These are phyloP conservation scores for Aspergillus novofumigatus DNA, from an alignment of 2,329 filamentous ascomycete species.

Conservation along the genomic window DNA sequence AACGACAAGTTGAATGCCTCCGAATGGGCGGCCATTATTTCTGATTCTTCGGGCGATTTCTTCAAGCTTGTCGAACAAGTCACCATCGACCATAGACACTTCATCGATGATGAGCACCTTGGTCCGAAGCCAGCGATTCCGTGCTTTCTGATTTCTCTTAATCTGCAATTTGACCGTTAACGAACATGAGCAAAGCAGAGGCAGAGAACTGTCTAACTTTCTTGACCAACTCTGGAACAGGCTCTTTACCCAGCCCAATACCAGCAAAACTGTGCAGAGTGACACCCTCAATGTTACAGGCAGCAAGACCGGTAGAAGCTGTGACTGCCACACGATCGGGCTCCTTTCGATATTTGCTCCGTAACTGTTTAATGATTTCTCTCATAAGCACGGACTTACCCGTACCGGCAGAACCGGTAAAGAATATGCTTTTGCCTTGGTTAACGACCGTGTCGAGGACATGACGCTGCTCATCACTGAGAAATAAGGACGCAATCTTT, in stretches of 20 bases:
- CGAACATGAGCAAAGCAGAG: neutral
- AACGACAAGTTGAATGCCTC: slow-evolving; percentile 90
- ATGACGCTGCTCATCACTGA: slow-evolving; percentile 82
- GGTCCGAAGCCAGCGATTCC: slow-evolving; percentile 80
- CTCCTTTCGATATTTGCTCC: slow-evolving; percentile 70
- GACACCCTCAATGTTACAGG: slow-evolving; percentile 93
- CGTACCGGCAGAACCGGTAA: slow-evolving; percentile 92
- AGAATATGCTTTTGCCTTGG: slow-evolving; percentile 84
- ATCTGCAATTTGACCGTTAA: slow-evolving; percentile 47
- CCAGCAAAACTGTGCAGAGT: slow-evolving; percentile 95
- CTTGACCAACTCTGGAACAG: slow-evolving; percentile 72
- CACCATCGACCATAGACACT: slow-evolving; percentile 97
- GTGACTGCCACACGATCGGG: slow-evolving; percentile 87
- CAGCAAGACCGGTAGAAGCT: slow-evolving; percentile 90
- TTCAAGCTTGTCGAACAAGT: slow-evolving; percentile 93
- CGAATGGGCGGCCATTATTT: slow-evolving; percentile 89
- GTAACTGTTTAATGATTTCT: slow-evolving; percentile 78
- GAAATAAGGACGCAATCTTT: slow-evolving; percentile 56
- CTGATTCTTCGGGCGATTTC: slow-evolving; percentile 78
- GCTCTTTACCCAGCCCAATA: slow-evolving; percentile 91
- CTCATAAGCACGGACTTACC: slow-evolving; percentile 96
- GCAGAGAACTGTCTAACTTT: slow-evolving; percentile 47
- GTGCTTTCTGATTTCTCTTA: slow-evolving; percentile 79
- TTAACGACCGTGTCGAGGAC: slow-evolving; percentile 80
- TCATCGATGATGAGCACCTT: slow-evolving; percentile 90